Evolutionary conservation across 768 basidiomycete species (phyloP), one percentile per base, ranked within the genome.

Genomic region (Leccinum subtestaceum): DNA sequence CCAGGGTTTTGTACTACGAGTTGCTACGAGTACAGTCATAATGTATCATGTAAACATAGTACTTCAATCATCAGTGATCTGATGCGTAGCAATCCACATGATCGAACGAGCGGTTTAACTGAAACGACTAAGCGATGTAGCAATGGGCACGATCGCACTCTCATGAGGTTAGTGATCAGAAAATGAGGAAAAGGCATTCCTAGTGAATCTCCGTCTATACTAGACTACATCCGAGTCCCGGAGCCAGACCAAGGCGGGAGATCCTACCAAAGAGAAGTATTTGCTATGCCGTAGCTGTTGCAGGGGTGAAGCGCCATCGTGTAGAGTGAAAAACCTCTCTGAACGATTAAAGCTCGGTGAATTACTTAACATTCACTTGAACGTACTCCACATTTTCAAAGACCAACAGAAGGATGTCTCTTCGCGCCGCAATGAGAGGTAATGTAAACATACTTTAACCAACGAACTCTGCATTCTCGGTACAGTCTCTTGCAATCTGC

Each of bases 401-500:
- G 43, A 61, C 19, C 46, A 53, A 60, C 34, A 60, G n/a, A 54
- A 47, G 54, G 46, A 63, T 53, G 55, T 61, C 23, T 60, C 53
- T 58, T 63, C 23, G 25, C 50, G 57, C 52, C 45, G 46, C 50
- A 55, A 55, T 43, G 40, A 34, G 50, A 60, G 46, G 46, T 10
- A 19, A 56, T n/a, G 25, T 52, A 60, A 47, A 57, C 36, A 60
- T 48, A 61, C 49, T 80, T 80, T 69, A 86, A 60, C 73, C 78
- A 67, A 74, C 74, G 67, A 78, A 84, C 55, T 85, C 84, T 56
- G 63, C 67, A 63, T 72, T 78, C 68, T 85, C 85, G 45, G 83
- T 80, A 71, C 86, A 88, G 53, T 87, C 85, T 72, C 84, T 79
- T 47, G 85, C 84, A 67, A 88, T 85, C 85, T 88, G 59, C 32